Conservation (phyloP, 495 filamentous ascomycete genomes). For the Penicillium argentinense region DNA sequence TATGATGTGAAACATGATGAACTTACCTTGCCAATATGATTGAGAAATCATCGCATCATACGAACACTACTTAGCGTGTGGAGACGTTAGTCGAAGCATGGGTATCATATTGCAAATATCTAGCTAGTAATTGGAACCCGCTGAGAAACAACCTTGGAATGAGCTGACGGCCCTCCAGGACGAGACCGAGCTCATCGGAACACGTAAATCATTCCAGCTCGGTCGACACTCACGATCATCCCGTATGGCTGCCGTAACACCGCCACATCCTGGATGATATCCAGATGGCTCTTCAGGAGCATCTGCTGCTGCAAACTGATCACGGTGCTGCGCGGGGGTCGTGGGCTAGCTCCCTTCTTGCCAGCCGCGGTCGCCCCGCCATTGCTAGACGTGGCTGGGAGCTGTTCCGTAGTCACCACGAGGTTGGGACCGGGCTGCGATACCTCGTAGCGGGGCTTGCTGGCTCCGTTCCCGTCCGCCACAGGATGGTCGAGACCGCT, state of each 20-base stretch:
- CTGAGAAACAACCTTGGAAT: no score
- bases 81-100: background rate
- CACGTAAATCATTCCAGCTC: constrained; percentile 89
- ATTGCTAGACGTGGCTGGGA: constrained; percentile 44
- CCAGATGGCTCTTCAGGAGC: constrained; percentile 81
- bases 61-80: background rate
- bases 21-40: no score
- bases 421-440: constrained; percentile 68
- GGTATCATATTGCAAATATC: constrained; percentile 1
- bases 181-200: constrained; percentile 66
- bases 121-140: no score
- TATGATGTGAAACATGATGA: no score
- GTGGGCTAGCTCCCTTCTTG: constrained; percentile 39
- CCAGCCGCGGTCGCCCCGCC: constrained; percentile 28
- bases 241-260: constrained; percentile 86
- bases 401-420: constrained; percentile 69
- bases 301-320: constrained; percentile 87
- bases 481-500: constrained; percentile 75
- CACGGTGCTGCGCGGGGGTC: constrained; percentile 75
- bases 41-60: no score
- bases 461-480: constrained; percentile 45
- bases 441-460: constrained; percentile 68
- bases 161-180: no score
- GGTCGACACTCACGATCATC: constrained; percentile 88
- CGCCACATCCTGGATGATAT: constrained; percentile 84